phyloP scores from a whole-genome alignment of 768 basidiomycete species.

The Rhodotorula taiwanensis region DNA sequence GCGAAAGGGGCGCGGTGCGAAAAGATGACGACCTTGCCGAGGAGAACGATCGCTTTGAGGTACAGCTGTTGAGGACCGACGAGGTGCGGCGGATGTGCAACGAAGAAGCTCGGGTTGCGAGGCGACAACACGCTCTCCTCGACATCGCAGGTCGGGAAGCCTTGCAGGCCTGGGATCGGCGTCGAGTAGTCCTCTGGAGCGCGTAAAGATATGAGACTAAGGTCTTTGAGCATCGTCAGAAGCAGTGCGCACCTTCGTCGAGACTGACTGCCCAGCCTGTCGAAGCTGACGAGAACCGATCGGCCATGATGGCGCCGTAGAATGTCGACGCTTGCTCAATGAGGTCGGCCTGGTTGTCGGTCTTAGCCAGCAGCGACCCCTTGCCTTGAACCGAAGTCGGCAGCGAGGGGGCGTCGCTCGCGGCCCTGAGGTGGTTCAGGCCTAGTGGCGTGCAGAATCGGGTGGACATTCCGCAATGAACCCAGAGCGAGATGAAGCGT shows the following conservation, averaged over 20 bases:
- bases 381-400: background rate
- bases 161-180: constrained; percentile 4
- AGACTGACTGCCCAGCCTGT: constrained; percentile 35
- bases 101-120: constrained; percentile 9
- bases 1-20: constrained; percentile 16
- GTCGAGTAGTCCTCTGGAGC: constrained; percentile 27
- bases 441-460: constrained; percentile 36
- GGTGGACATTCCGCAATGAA: constrained; percentile 24
- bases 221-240: no score
- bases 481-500: no score
- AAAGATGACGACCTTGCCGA: constrained; percentile 19
- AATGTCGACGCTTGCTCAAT: constrained; percentile 29
- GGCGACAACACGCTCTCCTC: constrained; percentile 1
- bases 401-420: background rate
- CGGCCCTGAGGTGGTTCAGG: constrained; percentile 34
- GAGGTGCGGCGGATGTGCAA: constrained; percentile 24
- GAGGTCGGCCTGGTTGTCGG: constrained; percentile 15
- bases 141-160: background rate
- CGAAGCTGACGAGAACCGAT: constrained; percentile 26
- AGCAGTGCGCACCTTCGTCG: constrained; percentile 10
- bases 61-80: constrained; percentile 16
- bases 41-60: constrained; percentile 22
- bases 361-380: constrained; percentile 11
- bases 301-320: constrained; percentile 28
- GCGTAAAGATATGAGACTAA: no score